Conservation (phyloP, 1,284 basidiomycete species). For the Papiliotrema nemorosa region DNA sequence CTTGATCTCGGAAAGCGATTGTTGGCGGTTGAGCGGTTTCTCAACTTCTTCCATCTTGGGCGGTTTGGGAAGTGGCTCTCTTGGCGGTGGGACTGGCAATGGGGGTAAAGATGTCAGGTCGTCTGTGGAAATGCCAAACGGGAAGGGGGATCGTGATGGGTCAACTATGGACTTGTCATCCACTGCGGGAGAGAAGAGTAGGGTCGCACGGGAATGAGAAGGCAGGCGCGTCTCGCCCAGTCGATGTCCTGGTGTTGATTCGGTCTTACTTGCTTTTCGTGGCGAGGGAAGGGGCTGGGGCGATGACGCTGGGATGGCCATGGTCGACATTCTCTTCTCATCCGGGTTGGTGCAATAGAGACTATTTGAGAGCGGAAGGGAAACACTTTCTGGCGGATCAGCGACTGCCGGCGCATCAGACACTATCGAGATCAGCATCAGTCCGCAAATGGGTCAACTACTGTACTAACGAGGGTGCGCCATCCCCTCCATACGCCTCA, state of each 20-base stretch:
- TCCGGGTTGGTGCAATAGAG: too few species aligned
- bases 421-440: neutral
- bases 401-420: neutral
- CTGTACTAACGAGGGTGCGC: too few species aligned
- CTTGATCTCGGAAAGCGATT: too few species aligned
- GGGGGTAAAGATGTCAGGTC: neutral
- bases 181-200: conserved; percentile 17
- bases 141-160: conserved; percentile 16
- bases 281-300: neutral
- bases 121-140: neutral
- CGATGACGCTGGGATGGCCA: too few species aligned
- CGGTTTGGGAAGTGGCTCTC: neutral
- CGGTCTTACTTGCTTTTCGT: neutral
- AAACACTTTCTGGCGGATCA: too few species aligned
- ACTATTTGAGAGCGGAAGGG: too few species aligned
- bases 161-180: conserved; percentile 23
- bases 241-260: neutral
- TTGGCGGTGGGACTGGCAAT: neutral
- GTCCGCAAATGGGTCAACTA: neutral
- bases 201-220: neutral
- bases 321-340: too few species aligned
- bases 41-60: neutral
- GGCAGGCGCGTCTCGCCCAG: neutral
- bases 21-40: neutral
- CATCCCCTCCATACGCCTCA: too few species aligned